Evolutionary conservation across 2,329 filamentous ascomycete genomes (phyloP).

Genomic region (Daldinia sp.): DNA sequence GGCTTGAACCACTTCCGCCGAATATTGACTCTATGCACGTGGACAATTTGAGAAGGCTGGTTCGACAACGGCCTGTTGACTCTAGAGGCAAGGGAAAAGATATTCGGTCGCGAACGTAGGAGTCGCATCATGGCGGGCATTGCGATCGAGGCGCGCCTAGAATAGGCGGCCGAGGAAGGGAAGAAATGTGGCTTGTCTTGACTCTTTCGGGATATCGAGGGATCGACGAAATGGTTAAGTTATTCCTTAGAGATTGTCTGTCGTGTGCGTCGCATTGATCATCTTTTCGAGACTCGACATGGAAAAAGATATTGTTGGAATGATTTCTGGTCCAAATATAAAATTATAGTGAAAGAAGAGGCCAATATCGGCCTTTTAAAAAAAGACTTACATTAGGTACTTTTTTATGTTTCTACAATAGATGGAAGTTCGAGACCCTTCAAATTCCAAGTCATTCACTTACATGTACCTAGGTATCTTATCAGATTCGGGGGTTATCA

Average conservation of each 20-base stretch:
- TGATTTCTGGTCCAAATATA: neutral
- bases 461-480: slow-evolving; percentile 17
- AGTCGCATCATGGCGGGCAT: slow-evolving; percentile 49
- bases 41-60: slow-evolving; percentile 42
- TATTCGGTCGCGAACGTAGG: slow-evolving; percentile 44
- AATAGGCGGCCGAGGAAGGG: slow-evolving; percentile 45
- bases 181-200: neutral
- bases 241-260: slow-evolving; percentile 17
- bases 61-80: slow-evolving; percentile 20
- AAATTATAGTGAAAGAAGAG: neutral
- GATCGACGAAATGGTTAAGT: neutral
- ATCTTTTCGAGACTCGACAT: slow-evolving; percentile 14
- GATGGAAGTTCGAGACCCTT: slow-evolving; percentile 34
- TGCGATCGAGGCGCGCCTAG: slow-evolving; percentile 43
- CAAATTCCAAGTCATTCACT: neutral
- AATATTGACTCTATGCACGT: slow-evolving; percentile 49
- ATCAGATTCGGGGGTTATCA: slow-evolving; percentile 31
- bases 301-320: neutral
- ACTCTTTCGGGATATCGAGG: neutral
- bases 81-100: slow-evolving; percentile 41
- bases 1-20: slow-evolving; percentile 46
- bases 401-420: slow-evolving; percentile 19
- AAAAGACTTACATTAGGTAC: slow-evolving; percentile 14
- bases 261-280: slow-evolving; percentile 1
- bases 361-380: neutral